These are phyloP conservation scores for Xylaria sp. DNA, from an alignment of 2,329 filamentous ascomycete genomes.

Conservation along the genomic window DNA sequence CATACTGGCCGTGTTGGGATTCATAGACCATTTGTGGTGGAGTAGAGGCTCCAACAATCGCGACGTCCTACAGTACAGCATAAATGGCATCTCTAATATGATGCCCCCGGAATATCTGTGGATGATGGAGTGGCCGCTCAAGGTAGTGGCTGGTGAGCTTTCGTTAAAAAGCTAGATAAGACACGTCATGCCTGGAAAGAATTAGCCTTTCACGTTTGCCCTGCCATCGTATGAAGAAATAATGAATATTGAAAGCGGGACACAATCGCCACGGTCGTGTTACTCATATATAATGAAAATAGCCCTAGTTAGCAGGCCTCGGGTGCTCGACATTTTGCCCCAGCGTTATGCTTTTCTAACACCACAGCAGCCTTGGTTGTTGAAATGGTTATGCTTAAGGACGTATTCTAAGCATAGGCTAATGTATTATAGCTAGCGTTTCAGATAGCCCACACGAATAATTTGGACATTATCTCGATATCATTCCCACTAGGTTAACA, in stretches of 20 bases:
- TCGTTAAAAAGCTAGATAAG: background rate
- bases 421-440: conserved; percentile 12
- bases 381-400: background rate
- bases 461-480: background rate
- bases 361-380: background rate
- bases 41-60: conserved; percentile 25
- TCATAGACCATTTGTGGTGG: conserved; percentile 37
- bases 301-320: background rate
- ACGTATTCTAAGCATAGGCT: background rate
- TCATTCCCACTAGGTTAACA: background rate
- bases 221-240: background rate
- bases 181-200: background rate
- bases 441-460: background rate
- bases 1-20: conserved; percentile 30
- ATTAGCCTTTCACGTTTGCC: background rate
- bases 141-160: conserved; percentile 25
- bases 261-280: background rate
- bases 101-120: conserved; percentile 24
- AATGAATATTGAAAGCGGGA: background rate
- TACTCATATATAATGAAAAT: background rate
- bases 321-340: background rate
- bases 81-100: conserved; percentile 28
- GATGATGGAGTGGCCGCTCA: conserved; percentile 33
- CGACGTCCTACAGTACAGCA: conserved; percentile 29
- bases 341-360: background rate